phyloP scores from a whole-genome alignment of 306 rosid genomes.

The Rosa rugosa region DNA sequence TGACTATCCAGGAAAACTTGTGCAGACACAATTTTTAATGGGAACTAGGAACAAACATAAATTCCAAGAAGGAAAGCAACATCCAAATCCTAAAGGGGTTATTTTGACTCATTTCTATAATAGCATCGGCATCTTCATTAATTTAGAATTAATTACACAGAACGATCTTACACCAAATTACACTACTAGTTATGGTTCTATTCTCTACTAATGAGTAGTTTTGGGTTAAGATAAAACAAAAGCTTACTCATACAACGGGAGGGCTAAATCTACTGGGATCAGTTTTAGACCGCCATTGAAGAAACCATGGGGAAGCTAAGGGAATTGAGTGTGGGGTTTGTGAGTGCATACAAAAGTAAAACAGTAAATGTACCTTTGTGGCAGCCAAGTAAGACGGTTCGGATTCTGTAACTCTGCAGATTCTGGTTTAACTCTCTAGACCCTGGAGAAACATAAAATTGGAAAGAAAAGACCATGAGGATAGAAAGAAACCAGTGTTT shows the following conservation, averaged over 20 bases:
- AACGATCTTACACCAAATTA: too few species aligned
- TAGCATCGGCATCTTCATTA: too few species aligned
- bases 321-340: not conserved
- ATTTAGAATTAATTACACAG: too few species aligned
- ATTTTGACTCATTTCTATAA: not conserved
- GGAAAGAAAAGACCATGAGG: not conserved
- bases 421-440: constrained; percentile 8
- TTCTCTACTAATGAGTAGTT: too few species aligned
- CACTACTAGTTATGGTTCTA: too few species aligned
- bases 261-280: not conserved
- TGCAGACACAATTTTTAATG: not conserved
- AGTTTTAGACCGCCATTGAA: not conserved
- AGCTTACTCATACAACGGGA: too few species aligned
- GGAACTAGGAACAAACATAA: not conserved
- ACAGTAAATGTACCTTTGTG: constrained; percentile 3
- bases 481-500: not conserved
- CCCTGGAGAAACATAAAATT: constrained; percentile 10
- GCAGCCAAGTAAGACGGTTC: not conserved
- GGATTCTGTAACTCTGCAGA: not conserved
- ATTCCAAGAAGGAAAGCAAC: not conserved
- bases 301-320: not conserved
- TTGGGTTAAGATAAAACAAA: too few species aligned
- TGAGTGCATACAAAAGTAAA: not conserved
- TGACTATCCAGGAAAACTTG: not conserved
- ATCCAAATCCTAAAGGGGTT: not conserved